Percentiles rank a stretch among this genome's conserved stretches.
phyloP scores from a whole-genome alignment of 164 flowering plant genomes.

The Brasenia schreberi region DNA sequence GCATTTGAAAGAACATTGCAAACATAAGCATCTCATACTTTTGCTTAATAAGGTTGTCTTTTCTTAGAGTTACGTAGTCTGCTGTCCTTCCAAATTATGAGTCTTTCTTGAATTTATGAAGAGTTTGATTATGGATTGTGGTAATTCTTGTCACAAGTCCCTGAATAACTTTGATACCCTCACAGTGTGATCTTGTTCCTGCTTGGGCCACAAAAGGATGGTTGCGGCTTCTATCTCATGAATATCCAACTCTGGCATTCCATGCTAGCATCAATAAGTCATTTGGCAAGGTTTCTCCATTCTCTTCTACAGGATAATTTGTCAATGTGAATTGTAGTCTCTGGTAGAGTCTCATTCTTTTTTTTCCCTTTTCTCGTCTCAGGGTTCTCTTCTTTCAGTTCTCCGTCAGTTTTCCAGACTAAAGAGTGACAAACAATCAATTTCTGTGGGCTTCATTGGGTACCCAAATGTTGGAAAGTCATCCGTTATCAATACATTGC shows the following conservation, averaged over 20 bases:
- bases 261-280: conserved; percentile 96
- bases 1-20: conserved; percentile 88
- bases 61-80: too few relatives aligned
- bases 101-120: background rate
- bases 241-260: conserved; percentile 92
- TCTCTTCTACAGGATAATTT: background rate
- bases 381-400: conserved; percentile 92
- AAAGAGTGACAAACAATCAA: conserved; percentile 95
- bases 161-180: background rate
- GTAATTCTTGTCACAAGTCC: background rate
- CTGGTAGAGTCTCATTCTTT: background rate
- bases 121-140: background rate
- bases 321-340: background rate
- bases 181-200: conserved; percentile 83
- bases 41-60: conserved; percentile 72
- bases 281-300: conserved; percentile 77
- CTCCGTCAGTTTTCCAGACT: conserved; percentile 90
- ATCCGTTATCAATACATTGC: conserved; percentile 92
- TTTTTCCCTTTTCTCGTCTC: conserved; percentile 4
- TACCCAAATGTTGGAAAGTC: conserved; percentile 99
- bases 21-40: conserved; percentile 82
- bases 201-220: conserved; percentile 99
- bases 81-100: background rate
- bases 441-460: conserved; percentile 96
- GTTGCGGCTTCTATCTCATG: conserved; percentile 78